Base-by-base conservation (phyloP, 805 yeast genomes). In the Blastobotrys mokoenaii region DNA sequence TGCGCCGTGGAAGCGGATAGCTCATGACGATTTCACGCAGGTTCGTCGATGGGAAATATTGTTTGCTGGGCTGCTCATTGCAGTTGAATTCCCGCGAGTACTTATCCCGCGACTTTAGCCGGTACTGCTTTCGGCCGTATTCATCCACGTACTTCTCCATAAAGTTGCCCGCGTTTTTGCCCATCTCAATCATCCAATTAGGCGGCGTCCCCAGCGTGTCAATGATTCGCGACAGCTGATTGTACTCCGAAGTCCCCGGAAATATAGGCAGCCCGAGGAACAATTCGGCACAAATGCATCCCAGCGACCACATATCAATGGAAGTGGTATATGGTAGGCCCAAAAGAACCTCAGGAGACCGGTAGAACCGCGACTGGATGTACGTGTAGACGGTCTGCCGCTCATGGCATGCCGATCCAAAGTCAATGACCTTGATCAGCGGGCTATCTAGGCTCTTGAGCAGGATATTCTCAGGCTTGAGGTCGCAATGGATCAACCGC, bases 241-340 rank as follows among this genome's bases (percentile, higher is more conserved):
- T 88, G 63, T 81, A 93, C 63, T 93, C 98, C 0, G 96, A 84
- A 2, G 88, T 75, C 2, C 98, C 98, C 0, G 98, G 97, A 56
- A 90, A 87, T 53, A 90, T 71, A 1, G 98, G 98, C 46, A 90
- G 71, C 1, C 98, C 98, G 43, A 90, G 64, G 54, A 84, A 89
- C 40, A 90, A 67, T 63, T 93, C 99, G 1, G 93, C 94, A 30
- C 87, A 77, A 42, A 93, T 86, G 60, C 97, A 84, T 0, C 96
- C 98, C 38, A 89, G 68, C 0, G 97, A 90, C 99, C 99, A 93
- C 79, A 90, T 87, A 62, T 90, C 98, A 44, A 93, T 90, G 5
- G 95, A 79, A 8, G 95, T 78, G 0, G 96, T 84, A 59, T 93
- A 90, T 3, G 96, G 95, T 38, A 90, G 69, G 0, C 98, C 97